Percentiles rank a stretch among this genome's conserved stretches.
Conservation (phyloP, 2,329 filamentous ascomycete genomes). For the Fusarium transvaalense region DNA sequence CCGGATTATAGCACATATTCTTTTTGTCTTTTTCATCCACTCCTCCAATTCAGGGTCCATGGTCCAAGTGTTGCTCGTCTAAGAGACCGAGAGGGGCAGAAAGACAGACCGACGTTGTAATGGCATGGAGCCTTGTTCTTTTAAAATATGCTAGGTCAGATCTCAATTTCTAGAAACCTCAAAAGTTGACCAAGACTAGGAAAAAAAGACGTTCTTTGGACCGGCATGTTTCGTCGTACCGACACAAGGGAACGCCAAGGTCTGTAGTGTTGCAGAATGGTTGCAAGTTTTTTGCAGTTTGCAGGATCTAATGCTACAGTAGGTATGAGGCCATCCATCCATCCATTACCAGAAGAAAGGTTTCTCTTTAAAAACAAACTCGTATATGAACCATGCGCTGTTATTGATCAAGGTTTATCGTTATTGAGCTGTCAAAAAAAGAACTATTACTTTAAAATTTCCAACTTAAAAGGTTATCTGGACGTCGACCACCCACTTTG, state of each 20-base stretch:
- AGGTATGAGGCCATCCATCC: background rate
- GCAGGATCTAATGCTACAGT: background rate
- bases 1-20: background rate
- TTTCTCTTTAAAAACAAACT: background rate
- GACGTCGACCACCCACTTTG: background rate
- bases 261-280: background rate
- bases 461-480: too few relatives aligned
- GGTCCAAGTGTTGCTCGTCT: background rate
- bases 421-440: background rate
- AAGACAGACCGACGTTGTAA: slow-evolving; percentile 2
- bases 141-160: background rate
- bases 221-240: background rate
- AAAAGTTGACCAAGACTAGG: background rate
- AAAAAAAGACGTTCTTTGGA: too few relatives aligned
- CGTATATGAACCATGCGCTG: background rate
- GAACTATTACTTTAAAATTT: too few relatives aligned
- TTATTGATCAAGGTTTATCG: background rate
- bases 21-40: background rate
- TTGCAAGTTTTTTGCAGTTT: background rate
- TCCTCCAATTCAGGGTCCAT: slow-evolving; percentile 1
- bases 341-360: background rate
- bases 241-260: slow-evolving; percentile 2
- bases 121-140: background rate
- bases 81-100: background rate
- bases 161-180: background rate